Conservation (phyloP, 805 yeast genomes). For the Starmerella asiatica region DNA sequence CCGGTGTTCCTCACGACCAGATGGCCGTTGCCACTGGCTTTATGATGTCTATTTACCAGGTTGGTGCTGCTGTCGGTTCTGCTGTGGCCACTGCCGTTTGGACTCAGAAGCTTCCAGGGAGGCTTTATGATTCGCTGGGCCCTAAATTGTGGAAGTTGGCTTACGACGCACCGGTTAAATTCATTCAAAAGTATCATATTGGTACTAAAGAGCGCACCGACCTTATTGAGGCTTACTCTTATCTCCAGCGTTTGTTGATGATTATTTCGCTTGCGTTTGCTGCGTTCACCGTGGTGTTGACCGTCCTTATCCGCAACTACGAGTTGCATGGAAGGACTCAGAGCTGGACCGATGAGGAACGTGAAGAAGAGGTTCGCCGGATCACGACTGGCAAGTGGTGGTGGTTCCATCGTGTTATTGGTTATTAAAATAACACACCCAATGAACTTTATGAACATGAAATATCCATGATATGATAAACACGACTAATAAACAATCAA, state of each 20-base stretch:
- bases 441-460: no score
- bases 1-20: slow-evolving; percentile 47
- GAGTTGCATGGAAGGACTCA: slow-evolving; percentile 2
- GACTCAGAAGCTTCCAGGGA: slow-evolving; percentile 44
- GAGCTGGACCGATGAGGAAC: slow-evolving; percentile 13
- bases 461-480: no score
- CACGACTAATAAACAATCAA: no score
- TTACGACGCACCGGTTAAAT: slow-evolving; percentile 43
- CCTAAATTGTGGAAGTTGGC: slow-evolving; percentile 33
- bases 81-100: slow-evolving; percentile 61
- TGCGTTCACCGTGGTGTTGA: slow-evolving; percentile 16
- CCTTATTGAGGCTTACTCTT: slow-evolving; percentile 43
- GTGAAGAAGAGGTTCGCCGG: slow-evolving; percentile 6
- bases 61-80: slow-evolving; percentile 53
- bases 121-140: slow-evolving; percentile 30
- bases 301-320: slow-evolving; percentile 8
- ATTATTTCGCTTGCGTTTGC: slow-evolving; percentile 41
- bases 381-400: background rate
- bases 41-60: slow-evolving; percentile 43
- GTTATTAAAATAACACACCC: no score
- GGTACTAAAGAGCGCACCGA: slow-evolving; percentile 48
- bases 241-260: slow-evolving; percentile 46
- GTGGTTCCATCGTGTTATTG: slow-evolving; percentile 3
- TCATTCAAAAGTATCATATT: slow-evolving; percentile 38
- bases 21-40: slow-evolving; percentile 51